Conservation (phyloP, 2,329 filamentous ascomycete genomes). For the Colletotrichum aenigma region DNA sequence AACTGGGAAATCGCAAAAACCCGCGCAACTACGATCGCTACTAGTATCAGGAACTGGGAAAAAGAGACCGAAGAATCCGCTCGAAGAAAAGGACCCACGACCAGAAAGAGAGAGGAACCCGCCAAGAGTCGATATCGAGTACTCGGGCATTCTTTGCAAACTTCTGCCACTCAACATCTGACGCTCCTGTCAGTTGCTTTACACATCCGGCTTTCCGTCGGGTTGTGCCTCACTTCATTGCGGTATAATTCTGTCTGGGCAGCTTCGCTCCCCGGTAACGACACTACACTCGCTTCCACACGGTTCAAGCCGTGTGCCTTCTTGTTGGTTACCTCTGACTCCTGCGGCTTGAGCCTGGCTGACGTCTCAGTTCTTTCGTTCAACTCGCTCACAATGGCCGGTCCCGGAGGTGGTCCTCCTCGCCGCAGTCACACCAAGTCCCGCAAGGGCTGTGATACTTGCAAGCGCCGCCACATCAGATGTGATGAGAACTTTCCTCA, state of each 20-base stretch:
- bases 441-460: conserved; percentile 96
- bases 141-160: conserved; percentile 2
- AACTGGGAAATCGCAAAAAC: conserved; percentile 14
- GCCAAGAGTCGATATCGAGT: not conserved
- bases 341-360: not conserved
- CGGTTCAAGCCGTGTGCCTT: conserved; percentile 28
- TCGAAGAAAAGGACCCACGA: conserved; percentile 16
- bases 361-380: conserved; percentile 28
- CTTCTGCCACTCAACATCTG: not conserved
- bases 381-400: conserved; percentile 72
- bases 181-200: conserved; percentile 9
- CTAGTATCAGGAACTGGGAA: conserved; percentile 23
- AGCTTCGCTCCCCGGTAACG: conserved; percentile 3
- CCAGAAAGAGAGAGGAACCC: conserved; percentile 19
- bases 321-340: conserved; percentile 28
- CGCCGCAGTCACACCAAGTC: conserved; percentile 96
- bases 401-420: conserved; percentile 92
- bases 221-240: not conserved
- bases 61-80: not conserved
- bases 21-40: conserved; percentile 42
- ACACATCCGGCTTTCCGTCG: not conserved
- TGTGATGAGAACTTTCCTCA: conserved; percentile 98
- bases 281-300: conserved; percentile 21
- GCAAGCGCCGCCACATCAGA: conserved; percentile 95
- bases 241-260: conserved; percentile 7